These are phyloP conservation scores for Leptographium flavum DNA, from an alignment of 2,329 filamentous ascomycete species.

Conservation along the genomic window DNA sequence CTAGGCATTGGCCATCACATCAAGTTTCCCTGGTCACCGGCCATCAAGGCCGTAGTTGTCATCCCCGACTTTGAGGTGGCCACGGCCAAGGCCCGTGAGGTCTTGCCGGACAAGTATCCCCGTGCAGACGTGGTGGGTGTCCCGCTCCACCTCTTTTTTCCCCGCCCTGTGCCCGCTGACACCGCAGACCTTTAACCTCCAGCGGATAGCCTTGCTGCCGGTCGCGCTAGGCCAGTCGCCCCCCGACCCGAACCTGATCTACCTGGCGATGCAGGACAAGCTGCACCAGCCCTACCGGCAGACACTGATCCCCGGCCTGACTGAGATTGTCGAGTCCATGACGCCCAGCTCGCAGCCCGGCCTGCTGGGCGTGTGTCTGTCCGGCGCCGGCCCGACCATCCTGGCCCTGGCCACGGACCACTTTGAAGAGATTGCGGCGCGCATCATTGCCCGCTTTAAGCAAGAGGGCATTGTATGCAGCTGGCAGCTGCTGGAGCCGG, in stretches of 20 bases:
- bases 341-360: constrained; percentile 77
- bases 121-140: constrained; percentile 78
- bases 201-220: constrained; percentile 81
- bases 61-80: constrained; percentile 92
- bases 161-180: neutral
- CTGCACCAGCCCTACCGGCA: constrained; percentile 94
- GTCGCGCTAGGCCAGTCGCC: constrained; percentile 81
- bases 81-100: constrained; percentile 80
- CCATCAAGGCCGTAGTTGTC: constrained; percentile 94
- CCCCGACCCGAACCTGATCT: constrained; percentile 85
- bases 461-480: constrained; percentile 61
- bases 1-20: constrained; percentile 89
- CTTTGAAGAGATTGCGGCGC: constrained; percentile 73
- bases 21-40: constrained; percentile 83
- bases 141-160: no score
- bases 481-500: constrained; percentile 81
- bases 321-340: constrained; percentile 81
- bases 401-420: constrained; percentile 81
- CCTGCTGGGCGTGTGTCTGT: constrained; percentile 85
- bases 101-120: constrained; percentile 67
- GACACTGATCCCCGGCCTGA: constrained; percentile 78
- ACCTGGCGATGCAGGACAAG: constrained; percentile 97
- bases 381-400: constrained; percentile 89
- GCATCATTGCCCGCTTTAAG: constrained; percentile 63
- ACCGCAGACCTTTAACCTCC: constrained; percentile 68